These are phyloP conservation scores for Royoungia palumana DNA, from an alignment of 768 basidiomycete genomes.

Conservation along the genomic window DNA sequence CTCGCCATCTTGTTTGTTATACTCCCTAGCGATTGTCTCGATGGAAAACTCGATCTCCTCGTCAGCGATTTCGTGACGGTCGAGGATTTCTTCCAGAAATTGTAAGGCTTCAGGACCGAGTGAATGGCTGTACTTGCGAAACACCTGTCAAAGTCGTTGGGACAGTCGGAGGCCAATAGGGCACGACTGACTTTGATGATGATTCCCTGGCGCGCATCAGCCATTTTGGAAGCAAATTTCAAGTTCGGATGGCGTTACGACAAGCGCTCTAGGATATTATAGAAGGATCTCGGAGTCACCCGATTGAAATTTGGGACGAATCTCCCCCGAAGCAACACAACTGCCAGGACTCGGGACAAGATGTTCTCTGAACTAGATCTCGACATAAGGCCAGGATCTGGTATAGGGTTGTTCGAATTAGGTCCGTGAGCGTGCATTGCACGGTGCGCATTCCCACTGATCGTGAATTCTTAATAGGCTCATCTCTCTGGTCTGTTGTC, in stretches of 20 bases:
- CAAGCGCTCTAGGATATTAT: no score
- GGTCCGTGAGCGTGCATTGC: conserved; percentile 37
- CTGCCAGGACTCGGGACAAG: no score
- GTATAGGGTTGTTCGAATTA: conserved; percentile 76
- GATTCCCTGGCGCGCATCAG: conserved; percentile 36
- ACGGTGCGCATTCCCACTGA: neutral
- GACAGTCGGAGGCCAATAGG: neutral
- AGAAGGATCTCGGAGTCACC: no score
- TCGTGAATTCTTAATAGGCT: conserved; percentile 44
- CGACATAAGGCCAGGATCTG: conserved; percentile 71
- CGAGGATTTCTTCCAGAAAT: conserved; percentile 68
- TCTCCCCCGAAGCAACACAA: neutral
- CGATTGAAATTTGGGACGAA: conserved; percentile 15
- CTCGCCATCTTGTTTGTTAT: conserved; percentile 84
- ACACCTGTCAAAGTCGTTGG: conserved; percentile 49
- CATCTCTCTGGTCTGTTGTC: conserved; percentile 75
- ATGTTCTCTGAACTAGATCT: conserved; percentile 69
- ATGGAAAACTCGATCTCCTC: conserved; percentile 71
- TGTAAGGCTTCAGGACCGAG: conserved; percentile 75
- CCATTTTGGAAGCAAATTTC: conserved; percentile 28
- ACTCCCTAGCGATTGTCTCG: conserved; percentile 80
- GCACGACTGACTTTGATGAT: conserved; percentile 41
- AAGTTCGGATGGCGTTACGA: no score
- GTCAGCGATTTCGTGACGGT: conserved; percentile 65
- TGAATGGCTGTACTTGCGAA: conserved; percentile 85